Evolutionary conservation across 1,284 basidiomycete species (phyloP).

Genomic region (Cryptococcus sp.): DNA sequence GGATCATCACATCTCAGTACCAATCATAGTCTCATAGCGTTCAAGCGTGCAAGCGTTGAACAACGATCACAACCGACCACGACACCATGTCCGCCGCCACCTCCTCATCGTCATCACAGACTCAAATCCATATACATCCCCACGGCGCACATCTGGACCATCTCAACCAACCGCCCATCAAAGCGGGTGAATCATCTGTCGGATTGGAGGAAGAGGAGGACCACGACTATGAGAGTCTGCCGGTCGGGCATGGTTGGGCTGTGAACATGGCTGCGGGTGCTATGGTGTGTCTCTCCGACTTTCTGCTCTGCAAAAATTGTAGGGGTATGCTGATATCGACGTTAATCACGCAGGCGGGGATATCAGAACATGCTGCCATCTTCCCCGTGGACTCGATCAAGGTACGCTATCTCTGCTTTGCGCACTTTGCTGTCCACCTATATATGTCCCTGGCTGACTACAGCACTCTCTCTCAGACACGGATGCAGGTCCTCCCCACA

Average conservation of each 20-base stretch:
- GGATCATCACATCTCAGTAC: no score
- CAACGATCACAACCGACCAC: background rate
- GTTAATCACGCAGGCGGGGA: slow-evolving; percentile 72
- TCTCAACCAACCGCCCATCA: slow-evolving; percentile 16
- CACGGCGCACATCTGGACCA: slow-evolving; percentile 31
- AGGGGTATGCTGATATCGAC: background rate
- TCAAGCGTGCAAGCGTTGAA: no score
- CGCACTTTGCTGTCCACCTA: background rate
- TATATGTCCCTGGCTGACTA: background rate
- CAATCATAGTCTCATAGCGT: no score
- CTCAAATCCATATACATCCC: slow-evolving; percentile 29
- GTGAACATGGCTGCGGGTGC: slow-evolving; percentile 98
- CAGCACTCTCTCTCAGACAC: slow-evolving; percentile 65
- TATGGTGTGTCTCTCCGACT: slow-evolving; percentile 63
- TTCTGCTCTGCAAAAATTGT: background rate
- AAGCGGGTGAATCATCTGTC: slow-evolving; percentile 25
- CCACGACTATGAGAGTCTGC: slow-evolving; percentile 54
- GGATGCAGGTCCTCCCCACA: slow-evolving; percentile 88
- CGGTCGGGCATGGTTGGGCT: slow-evolving; percentile 53
- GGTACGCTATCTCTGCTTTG: slow-evolving; percentile 59
- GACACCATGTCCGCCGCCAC: slow-evolving; percentile 9
- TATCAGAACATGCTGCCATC: slow-evolving; percentile 99
- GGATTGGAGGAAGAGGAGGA: slow-evolving; percentile 43
- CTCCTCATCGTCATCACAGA: slow-evolving; percentile 7
- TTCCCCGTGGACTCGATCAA: slow-evolving; percentile 98